Evolutionary conservation across 306 rosid species (phyloP), one percentile per base, ranked within the genome.

Genomic region (Dalbergia oliveri): DNA sequence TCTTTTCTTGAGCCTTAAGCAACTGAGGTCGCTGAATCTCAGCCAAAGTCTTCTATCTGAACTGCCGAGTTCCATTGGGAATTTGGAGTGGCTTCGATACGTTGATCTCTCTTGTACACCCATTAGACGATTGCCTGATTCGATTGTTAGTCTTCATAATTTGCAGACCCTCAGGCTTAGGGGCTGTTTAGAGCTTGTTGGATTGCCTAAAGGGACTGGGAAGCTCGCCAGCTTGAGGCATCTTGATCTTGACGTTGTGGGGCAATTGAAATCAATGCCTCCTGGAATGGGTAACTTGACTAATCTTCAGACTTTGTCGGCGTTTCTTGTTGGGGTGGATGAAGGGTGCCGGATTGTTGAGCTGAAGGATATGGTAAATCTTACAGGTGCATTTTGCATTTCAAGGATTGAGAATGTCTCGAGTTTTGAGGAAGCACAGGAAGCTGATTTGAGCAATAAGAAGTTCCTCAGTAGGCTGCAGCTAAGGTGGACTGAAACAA

Each of bases 11-110:
- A 9, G 64, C 16, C 67, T 81, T 6, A 57, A 74, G 44, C 15
- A 8, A 1, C 58, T 81, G 23, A 57, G 76, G 39, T 44, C 80
- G 1, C 11, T 81, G 71, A 67, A 74, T 13, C 47, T 81, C 16
- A 33, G 65, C 33, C 10, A 14, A 19, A 81, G 64, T 15, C 64
- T 0, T 23, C 5, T 81, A 26, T 81, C 70, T 3, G 44, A 73
- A 11, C 8, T 81, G 61, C 84, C 84, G 6, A 81, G 76, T 59
- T 81, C 80, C 19, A 81, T 74, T 47, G 80, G 71, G 19, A 54
- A 57, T 58, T 56, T 58, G 3, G 74, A 73, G 4, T 33, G 33
- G 0, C 53, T 74, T 8, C 8, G 18, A 4, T 74, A 74, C 13
- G 1, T 74, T 35, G 80, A 74, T 47, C 33, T 81, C 35, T 81